Percentiles rank a stretch among this genome's conserved stretches.
Conservation (phyloP, 495 filamentous ascomycete species). For the Echria macrotheca region DNA sequence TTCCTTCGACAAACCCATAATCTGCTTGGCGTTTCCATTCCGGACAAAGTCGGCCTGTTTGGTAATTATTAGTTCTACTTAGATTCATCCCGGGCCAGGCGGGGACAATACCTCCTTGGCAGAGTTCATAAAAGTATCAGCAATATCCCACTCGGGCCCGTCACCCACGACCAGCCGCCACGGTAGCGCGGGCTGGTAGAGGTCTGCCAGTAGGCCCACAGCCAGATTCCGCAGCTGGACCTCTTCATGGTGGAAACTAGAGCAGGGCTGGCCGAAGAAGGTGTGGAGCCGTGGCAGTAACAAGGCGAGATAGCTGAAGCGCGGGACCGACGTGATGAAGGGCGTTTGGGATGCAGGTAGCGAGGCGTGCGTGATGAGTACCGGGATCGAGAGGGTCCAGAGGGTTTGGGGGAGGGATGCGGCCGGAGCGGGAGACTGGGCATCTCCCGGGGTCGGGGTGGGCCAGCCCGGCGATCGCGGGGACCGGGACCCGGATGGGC, state of each 20-base stretch:
- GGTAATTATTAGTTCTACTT: too few species aligned
- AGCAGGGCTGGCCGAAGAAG: slow-evolving; percentile 65
- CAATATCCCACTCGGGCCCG: slow-evolving; percentile 63
- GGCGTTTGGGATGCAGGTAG: slow-evolving; percentile 28
- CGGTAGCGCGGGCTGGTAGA: slow-evolving; percentile 61
- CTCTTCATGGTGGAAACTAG: slow-evolving; percentile 86
- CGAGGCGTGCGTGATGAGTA: slow-evolving; percentile 45
- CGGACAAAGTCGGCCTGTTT: slow-evolving; percentile 77
- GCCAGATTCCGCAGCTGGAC: slow-evolving; percentile 65
- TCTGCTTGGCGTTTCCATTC: slow-evolving; percentile 83
- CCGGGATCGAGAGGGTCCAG: slow-evolving; percentile 46
- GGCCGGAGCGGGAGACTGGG: slow-evolving; percentile 3
- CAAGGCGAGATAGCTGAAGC: slow-evolving; percentile 67
- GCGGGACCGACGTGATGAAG: slow-evolving; percentile 54
- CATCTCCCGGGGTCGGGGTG: not conserved
- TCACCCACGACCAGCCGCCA: slow-evolving; percentile 67
- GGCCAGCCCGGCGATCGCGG: too few species aligned
- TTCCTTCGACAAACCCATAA: slow-evolving; percentile 87
- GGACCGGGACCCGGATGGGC: too few species aligned
- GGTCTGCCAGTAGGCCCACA: slow-evolving; percentile 80
- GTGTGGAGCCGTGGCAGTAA: slow-evolving; percentile 70
- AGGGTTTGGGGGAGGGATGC: slow-evolving; percentile 36
- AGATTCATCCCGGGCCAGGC: not conserved
- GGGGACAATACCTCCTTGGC: slow-evolving; percentile 88
- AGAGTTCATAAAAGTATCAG: slow-evolving; percentile 87